Conservation (phyloP, 352 stramenopile genomes). For the Albugo candida region DNA sequence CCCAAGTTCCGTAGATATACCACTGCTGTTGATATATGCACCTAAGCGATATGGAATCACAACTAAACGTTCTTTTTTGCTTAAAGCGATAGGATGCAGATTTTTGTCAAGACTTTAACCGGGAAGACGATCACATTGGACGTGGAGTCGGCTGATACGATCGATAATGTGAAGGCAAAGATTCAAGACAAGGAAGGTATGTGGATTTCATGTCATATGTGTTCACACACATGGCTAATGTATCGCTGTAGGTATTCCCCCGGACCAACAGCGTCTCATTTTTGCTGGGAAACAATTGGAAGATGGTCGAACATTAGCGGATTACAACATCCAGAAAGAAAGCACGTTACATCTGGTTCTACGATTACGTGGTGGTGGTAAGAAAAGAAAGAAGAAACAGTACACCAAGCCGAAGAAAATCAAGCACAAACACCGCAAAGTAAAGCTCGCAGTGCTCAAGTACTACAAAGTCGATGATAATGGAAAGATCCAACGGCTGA, state of each 20-base stretch:
- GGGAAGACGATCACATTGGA: slow-evolving; percentile 99
- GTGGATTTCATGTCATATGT: slow-evolving; percentile 6
- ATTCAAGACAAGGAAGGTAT: slow-evolving; percentile 99
- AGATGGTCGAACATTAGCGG: slow-evolving; percentile 83
- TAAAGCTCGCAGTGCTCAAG: slow-evolving; percentile 95
- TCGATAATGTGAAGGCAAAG: slow-evolving; percentile 99
- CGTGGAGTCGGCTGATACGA: slow-evolving; percentile 97
- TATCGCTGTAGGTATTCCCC: slow-evolving; percentile 82
- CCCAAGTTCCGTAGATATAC: slow-evolving; percentile 56
- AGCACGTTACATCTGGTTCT: slow-evolving; percentile 96
- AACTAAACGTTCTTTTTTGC: neutral
- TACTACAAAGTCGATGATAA: slow-evolving; percentile 95
- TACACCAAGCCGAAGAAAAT: slow-evolving; percentile 99
- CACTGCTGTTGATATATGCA: neutral
- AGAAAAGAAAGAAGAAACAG: slow-evolving; percentile 99
- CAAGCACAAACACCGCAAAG: slow-evolving; percentile 90
- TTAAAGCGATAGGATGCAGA: slow-evolving; percentile 75
- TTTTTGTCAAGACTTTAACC: slow-evolving; percentile 91
- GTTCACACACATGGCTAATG: slow-evolving; percentile 1
- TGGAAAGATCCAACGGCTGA: slow-evolving; percentile 92
- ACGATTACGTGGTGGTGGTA: slow-evolving; percentile 88
- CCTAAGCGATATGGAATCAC: neutral
- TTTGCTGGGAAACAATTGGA: slow-evolving; percentile 99
- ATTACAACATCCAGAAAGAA: slow-evolving; percentile 96
- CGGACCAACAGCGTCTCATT: slow-evolving; percentile 99